Base-by-base conservation (phyloP, 805 yeast species). In the Saccharomycopsis guyanensis region DNA sequence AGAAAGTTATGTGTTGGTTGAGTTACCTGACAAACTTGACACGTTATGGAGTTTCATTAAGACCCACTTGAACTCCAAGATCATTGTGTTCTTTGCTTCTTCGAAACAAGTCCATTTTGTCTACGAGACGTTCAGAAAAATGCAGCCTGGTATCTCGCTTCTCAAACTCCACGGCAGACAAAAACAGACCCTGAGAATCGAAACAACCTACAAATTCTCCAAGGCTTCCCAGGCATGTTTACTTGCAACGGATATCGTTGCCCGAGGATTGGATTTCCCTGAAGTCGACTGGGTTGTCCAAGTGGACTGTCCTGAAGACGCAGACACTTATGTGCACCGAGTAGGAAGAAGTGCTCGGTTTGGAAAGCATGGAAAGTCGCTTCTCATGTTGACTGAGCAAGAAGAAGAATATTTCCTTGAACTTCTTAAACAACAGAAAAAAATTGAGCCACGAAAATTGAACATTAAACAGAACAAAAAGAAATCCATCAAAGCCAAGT, bases 241-340 rank as follows among this genome's bases (percentile, higher is more conserved):
- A 40, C 79, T 87, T 58, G 93, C 95, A 0, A 87, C 96, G 0
- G 96, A 87, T 65, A 82, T 87, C 38, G 95, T 86, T 10, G 95
- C 96, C 1, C 70, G 96, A 60, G 96, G 96, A 15, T 74, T 87
- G 35, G 96, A 87, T 62, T 86, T 88, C 63, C 96, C 96, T 0
- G 85, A 89, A 4, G 85, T 87, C 42, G 94, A 88, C 59, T 87
- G 96, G 96, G 95, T 87, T n/a, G 70, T 87, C 6, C 96, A 87
- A 61, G 72, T 86, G 1, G 96, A 87, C 59, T 85, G 94, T 56
- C 96, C 96, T 0, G 96, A 87, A 59, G 95, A 86, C 62, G 73
- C 78, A 2, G 86, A 88, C 25, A 88, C 96, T 0, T 87, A 88
- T 62, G 85, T 87, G 44, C 96, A 87, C 57, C 71, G 96, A 58